phyloP scores from a whole-genome alignment of 148 eudicot species.

The Fagopyrum tataricum region DNA sequence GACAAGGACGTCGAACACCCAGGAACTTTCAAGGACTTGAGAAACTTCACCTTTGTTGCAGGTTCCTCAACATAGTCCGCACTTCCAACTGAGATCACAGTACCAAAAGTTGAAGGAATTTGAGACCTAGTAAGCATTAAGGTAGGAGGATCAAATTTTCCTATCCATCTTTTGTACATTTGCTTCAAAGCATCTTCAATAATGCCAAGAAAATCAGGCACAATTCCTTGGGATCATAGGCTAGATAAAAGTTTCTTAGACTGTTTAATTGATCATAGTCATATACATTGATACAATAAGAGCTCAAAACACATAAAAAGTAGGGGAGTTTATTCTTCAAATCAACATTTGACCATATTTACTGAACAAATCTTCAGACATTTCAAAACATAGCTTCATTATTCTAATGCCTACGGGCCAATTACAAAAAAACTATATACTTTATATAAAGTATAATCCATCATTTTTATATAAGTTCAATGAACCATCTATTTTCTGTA shows the following conservation, averaged over 20 bases:
- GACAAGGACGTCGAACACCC: slow-evolving; percentile 73
- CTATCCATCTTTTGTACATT: slow-evolving; percentile 12
- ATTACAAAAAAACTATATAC: too few species aligned
- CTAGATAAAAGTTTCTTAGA: neutral
- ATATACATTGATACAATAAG: too few species aligned
- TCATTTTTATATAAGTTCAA: too few species aligned
- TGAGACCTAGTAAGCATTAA: neutral
- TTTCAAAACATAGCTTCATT: too few species aligned
- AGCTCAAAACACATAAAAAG: neutral
- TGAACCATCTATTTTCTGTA: too few species aligned
- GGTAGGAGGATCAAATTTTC: neutral
- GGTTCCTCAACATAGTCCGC: slow-evolving; percentile 64
- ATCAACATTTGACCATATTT: too few species aligned
- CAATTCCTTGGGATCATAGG: neutral
- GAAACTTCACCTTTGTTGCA: slow-evolving; percentile 71
- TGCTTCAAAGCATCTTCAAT: neutral
- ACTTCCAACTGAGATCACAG: slow-evolving; percentile 32
- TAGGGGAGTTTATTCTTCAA: too few species aligned
- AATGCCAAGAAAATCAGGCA: neutral
- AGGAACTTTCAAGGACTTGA: slow-evolving; percentile 47
- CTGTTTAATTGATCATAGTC: neutral
- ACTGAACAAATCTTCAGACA: too few species aligned
- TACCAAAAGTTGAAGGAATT: neutral
- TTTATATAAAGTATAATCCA: too few species aligned
- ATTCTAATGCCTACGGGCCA: too few species aligned